These are phyloP conservation scores for Ilyonectria sp. DNA, from an alignment of 2,329 filamentous ascomycete species.

Conservation along the genomic window DNA sequence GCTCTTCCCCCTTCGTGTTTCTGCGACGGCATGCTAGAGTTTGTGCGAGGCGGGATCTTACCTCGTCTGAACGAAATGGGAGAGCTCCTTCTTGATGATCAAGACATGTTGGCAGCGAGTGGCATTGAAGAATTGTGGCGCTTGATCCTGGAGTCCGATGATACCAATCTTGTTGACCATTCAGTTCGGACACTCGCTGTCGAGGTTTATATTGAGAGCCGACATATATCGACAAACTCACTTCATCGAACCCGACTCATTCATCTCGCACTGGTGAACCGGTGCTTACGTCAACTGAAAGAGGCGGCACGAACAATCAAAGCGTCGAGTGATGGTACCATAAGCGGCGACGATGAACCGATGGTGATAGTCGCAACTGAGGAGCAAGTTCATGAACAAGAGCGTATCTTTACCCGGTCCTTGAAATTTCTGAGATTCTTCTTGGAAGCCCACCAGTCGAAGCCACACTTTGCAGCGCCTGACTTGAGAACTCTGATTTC, in stretches of 20 bases:
- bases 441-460: conserved; percentile 74
- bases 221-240: conserved; percentile 65
- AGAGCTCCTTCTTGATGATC: conserved; percentile 66
- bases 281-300: conserved; percentile 80
- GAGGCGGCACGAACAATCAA: conserved; percentile 71
- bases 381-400: conserved; percentile 62
- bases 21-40: conserved; percentile 74
- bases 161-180: conserved; percentile 74
- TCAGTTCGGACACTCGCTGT: conserved; percentile 80
- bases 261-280: conserved; percentile 80
- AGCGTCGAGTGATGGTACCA: conserved; percentile 58
- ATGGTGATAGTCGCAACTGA: conserved; percentile 68
- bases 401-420: conserved; percentile 77
- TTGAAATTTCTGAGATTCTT: conserved; percentile 79
- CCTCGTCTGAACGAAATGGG: conserved; percentile 61
- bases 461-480: conserved; percentile 72
- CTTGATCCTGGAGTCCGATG: conserved; percentile 79
- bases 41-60: conserved; percentile 69
- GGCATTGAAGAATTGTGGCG: conserved; percentile 85
- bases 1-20: conserved; percentile 70
- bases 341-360: conserved; percentile 64
- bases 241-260: conserved; percentile 67
- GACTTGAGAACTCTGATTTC: conserved; percentile 69
- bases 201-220: conserved; percentile 77
- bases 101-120: conserved; percentile 65